Conservation (phyloP, 2,329 filamentous ascomycete genomes). For the Dothistroma pini region DNA sequence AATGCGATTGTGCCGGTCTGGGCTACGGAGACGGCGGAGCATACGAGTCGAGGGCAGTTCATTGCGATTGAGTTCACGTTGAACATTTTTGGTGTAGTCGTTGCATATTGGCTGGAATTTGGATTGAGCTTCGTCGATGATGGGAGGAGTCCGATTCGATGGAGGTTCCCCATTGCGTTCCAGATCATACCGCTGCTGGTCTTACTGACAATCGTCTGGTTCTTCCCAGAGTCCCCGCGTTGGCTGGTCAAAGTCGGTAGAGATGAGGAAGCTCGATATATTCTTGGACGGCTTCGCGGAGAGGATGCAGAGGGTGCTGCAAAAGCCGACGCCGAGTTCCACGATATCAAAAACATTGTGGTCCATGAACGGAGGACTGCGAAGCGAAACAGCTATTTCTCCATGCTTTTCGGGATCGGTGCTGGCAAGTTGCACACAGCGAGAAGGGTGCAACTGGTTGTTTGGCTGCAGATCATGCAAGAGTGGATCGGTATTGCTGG, state of each 20-base stretch:
- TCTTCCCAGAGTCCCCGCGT: constrained; percentile 65
- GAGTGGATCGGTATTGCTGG: constrained; percentile 35
- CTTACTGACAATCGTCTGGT: constrained; percentile 49
- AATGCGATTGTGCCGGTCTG: constrained; percentile 69
- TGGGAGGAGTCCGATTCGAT: constrained; percentile 17
- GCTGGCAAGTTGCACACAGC: constrained; percentile 35
- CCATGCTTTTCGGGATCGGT: constrained; percentile 34
- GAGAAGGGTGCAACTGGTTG: constrained; percentile 37
- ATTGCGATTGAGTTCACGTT: constrained; percentile 59
- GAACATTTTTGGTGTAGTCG: constrained; percentile 64
- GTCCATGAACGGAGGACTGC: constrained; percentile 51
- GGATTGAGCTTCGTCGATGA: constrained; percentile 24
- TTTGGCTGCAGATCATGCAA: constrained; percentile 42
- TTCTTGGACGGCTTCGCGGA: constrained; percentile 61
- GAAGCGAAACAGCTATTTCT: constrained; percentile 30
- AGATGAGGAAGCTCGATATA: constrained; percentile 63
- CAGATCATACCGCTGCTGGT: constrained; percentile 59
- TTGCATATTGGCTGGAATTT: constrained; percentile 42
- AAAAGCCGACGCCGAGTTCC: constrained; percentile 60
- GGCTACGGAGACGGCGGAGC: constrained; percentile 66
- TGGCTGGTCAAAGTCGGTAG: constrained; percentile 65
- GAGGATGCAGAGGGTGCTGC: constrained; percentile 35
- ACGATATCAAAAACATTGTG: constrained; percentile 63
- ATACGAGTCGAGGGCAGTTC: constrained; percentile 59
- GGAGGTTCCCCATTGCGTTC: constrained; percentile 62